Conservation (phyloP, 2,329 filamentous ascomycete genomes). For the Aciculosporium take region DNA sequence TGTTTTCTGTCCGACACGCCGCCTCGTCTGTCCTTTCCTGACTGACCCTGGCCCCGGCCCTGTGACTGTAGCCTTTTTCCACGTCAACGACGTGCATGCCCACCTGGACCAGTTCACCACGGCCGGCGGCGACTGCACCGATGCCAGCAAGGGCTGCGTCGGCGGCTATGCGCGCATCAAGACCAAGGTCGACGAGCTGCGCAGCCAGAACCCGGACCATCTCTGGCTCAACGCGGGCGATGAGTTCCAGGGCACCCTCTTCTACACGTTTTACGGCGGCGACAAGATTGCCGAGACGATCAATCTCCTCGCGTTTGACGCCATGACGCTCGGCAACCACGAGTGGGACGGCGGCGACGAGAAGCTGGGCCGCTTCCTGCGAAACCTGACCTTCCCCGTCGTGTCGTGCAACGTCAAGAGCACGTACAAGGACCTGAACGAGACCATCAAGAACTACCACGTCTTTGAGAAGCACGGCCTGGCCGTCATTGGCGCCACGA, state of each 20-base stretch:
- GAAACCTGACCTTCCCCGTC: slow-evolving; percentile 51
- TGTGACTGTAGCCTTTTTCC: slow-evolving; percentile 47
- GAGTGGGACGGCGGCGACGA: slow-evolving; percentile 54
- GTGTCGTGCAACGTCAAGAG: slow-evolving; percentile 49
- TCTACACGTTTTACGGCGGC: slow-evolving; percentile 51
- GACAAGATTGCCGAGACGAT: slow-evolving; percentile 55
- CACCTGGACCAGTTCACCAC: slow-evolving; percentile 50
- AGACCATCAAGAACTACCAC: slow-evolving; percentile 50
- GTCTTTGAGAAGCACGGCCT: slow-evolving; percentile 47
- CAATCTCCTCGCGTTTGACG: slow-evolving; percentile 51
- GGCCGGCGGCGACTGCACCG: slow-evolving; percentile 46
- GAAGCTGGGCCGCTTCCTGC: slow-evolving; percentile 44
- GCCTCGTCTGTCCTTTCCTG: neutral
- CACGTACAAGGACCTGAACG: slow-evolving; percentile 43
- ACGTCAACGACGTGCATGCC: slow-evolving; percentile 55
- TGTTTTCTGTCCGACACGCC: neutral
- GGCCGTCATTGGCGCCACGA: slow-evolving; percentile 48
- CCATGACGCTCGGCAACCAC: slow-evolving; percentile 54
- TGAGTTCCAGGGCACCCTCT: slow-evolving; percentile 55
- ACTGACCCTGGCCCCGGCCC: neutral
- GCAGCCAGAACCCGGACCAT: slow-evolving; percentile 43
- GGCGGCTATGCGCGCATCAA: slow-evolving; percentile 53
- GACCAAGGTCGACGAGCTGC: slow-evolving; percentile 40
- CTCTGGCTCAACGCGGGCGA: slow-evolving; percentile 53
- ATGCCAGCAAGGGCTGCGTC: slow-evolving; percentile 42